Evolutionary conservation across 805 yeast species (phyloP).

Genomic region (Scheffersomyces coipomensis): DNA sequence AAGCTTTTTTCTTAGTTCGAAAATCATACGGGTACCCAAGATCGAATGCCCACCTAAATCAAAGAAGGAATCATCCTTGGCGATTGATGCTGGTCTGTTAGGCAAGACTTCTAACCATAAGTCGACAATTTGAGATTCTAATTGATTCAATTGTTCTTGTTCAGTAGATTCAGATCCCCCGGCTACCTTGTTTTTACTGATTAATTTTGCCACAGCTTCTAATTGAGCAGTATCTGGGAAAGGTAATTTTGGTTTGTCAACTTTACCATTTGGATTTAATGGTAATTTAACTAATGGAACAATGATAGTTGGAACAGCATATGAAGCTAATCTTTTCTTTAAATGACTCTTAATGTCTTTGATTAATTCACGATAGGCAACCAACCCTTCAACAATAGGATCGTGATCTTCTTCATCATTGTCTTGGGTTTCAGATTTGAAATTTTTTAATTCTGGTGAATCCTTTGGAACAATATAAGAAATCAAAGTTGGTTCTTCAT

Average conservation of each 20-base stretch:
- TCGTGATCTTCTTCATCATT: slow-evolving; percentile 49
- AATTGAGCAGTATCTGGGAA: slow-evolving; percentile 91
- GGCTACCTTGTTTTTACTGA: slow-evolving; percentile 31
- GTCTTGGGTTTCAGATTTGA: slow-evolving; percentile 49
- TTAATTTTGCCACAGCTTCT: slow-evolving; percentile 60
- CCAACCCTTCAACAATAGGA: slow-evolving; percentile 75
- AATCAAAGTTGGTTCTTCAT: slow-evolving; percentile 87
- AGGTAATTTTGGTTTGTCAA: slow-evolving; percentile 95
- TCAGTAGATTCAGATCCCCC: slow-evolving; percentile 44
- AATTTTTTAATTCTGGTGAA: slow-evolving; percentile 42
- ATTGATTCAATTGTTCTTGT: slow-evolving; percentile 49
- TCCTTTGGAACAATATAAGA: slow-evolving; percentile 84
- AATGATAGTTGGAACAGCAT: slow-evolving; percentile 89
- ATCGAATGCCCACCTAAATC: slow-evolving; percentile 98
- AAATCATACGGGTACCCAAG: slow-evolving; percentile 94
- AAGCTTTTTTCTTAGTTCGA: slow-evolving; percentile 77
- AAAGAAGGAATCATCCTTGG: slow-evolving; percentile 85
- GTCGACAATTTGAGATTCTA: slow-evolving; percentile 70
- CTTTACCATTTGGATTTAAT: slow-evolving; percentile 96
- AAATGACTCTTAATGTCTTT: slow-evolving; percentile 79
- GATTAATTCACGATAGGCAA: slow-evolving; percentile 71
- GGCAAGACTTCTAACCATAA: slow-evolving; percentile 88
- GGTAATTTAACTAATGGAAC: slow-evolving; percentile 87
- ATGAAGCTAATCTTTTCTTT: slow-evolving; percentile 85
- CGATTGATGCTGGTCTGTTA: slow-evolving; percentile 72